Evolutionary conservation across 2,329 filamentous ascomycete genomes (phyloP), one percentile per base, ranked within the genome.

Genomic region (Trichoderma citrinoviride): DNA sequence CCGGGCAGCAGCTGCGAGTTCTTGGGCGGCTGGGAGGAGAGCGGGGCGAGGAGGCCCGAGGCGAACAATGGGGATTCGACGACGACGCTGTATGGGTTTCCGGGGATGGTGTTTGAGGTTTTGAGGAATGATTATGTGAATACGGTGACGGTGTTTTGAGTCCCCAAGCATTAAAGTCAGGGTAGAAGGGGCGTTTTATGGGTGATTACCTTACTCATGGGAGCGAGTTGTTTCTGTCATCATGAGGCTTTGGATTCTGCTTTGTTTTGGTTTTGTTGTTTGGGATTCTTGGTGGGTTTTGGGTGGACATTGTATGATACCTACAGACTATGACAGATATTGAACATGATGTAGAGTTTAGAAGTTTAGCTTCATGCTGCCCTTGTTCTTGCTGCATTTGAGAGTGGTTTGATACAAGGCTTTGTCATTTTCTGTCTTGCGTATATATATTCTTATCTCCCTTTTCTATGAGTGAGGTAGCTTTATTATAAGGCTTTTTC

Each of bases 61-160:
- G 78, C 81, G 3, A 81, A 76, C 14, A 37, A 37, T 50, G 83
- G 84, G 44, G 85, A 87, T 70, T 85, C 85, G 66, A 87, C 85
- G 64, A 97, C 93, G 17, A 94, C 93, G 67, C 78, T 99, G 29
- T 98, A 92, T 79, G 93, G 94, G 1, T 97, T 97, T 73, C 94
- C 95, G 0, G 94, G 95, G 0, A 79, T 98, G 76, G 87, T 97
- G 53, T 98, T 99, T 79, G 95, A 99, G 78, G 94, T 99, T 29
- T 78, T 98, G 76, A 93, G 91, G 86, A 97, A 96, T 73, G 93
- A 91, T 4, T 89, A 87, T 67, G 91, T 99, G 25, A 96, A 92
- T 76, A 90, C 91, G 27, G 81, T 98, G 75, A 98, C 94, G 10
- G 88, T 97, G 25, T 97, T 93, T 80, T 97, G 75, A 57, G 17